Evolutionary conservation across 108 stramenopile genomes (phyloP).

Genomic region (Phaeodactylum tricornutum): DNA sequence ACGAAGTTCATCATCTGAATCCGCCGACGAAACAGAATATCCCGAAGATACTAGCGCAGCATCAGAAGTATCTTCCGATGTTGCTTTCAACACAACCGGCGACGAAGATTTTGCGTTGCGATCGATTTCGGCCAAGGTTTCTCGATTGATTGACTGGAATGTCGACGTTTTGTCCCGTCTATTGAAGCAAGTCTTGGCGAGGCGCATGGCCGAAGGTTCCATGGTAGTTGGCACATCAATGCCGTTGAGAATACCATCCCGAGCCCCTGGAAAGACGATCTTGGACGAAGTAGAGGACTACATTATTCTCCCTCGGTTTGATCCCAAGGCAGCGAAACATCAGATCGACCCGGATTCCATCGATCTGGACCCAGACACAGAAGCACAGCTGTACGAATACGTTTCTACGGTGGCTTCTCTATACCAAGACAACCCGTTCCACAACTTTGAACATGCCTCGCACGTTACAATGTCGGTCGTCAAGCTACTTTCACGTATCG

Average conservation of each 20-base stretch:
- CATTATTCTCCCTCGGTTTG: conserved; percentile 17
- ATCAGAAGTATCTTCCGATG: neutral
- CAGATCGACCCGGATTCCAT: conserved; percentile 1
- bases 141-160: conserved; percentile 22
- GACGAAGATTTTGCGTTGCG: neutral
- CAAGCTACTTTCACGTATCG: conserved; percentile 2
- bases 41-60: neutral
- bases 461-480: conserved; percentile 5
- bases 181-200: conserved; percentile 2
- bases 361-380: conserved; percentile 1
- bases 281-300: conserved; percentile 21
- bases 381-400: conserved; percentile 1
- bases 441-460: conserved; percentile 2
- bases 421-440: conserved; percentile 16
- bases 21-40: neutral
- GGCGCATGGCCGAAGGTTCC: neutral
- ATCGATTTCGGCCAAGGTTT: neutral
- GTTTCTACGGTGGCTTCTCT: conserved; percentile 8
- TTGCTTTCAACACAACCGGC: neutral
- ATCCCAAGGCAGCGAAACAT: conserved; percentile 2
- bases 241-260: neutral
- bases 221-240: too few relatives aligned
- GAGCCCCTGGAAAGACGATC: neutral
- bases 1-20: neutral
- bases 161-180: conserved; percentile 11